Evolutionary conservation across 345 rosid species (phyloP), one percentile per base, ranked within the genome.

Genomic region (Populus ilicifolia): DNA sequence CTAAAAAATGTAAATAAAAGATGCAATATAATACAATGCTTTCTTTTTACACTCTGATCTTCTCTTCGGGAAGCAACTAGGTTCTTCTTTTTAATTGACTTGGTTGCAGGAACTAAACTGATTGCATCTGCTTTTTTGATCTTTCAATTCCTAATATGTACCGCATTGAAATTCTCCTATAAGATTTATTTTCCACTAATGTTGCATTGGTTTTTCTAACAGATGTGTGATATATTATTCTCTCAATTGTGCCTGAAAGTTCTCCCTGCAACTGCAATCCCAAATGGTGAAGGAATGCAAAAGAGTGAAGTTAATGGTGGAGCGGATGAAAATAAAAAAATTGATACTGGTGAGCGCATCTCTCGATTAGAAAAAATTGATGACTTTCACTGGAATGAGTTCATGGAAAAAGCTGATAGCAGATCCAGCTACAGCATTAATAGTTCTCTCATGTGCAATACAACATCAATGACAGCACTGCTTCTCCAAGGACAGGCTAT

Each of bases 181-280:
- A 39, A 8, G 38, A 14, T 43, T 20, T 64, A 23, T 59, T 59
- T 59, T 27, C 35, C 43, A 20, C 10, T 10, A 61, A 75, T 69
- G 11, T 78, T 56, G 38, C 79, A 81, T 71, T 86, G 82, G 68
- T 85, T 75, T 83, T 84, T 77, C 80, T 72, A 50, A 69, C 91
- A 93, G 99, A 96, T 96, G 99, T 96, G 99, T 81, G 98, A 91
- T 85, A 91, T 96, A 79, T 89, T 93, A 72, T 93, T 96, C 91
- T 91, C 97, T 76, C 99, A 96, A 89, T 75, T 96, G 80, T 91
- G 97, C 92, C 89, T 96, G 86, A 96, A 92, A 93, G 97, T 93
- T 82, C 88, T 85, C 70, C 85, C 88, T 11, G 48, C 90, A 70
- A 73, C 79, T 78, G 79, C 75, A 12, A 77, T 74, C 75, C 80